A percentile compares a stretch with the other conserved stretches of the same genome.
Evolutionary conservation across 306 rosid species (phyloP).

Genomic region (Rosa rugosa): DNA sequence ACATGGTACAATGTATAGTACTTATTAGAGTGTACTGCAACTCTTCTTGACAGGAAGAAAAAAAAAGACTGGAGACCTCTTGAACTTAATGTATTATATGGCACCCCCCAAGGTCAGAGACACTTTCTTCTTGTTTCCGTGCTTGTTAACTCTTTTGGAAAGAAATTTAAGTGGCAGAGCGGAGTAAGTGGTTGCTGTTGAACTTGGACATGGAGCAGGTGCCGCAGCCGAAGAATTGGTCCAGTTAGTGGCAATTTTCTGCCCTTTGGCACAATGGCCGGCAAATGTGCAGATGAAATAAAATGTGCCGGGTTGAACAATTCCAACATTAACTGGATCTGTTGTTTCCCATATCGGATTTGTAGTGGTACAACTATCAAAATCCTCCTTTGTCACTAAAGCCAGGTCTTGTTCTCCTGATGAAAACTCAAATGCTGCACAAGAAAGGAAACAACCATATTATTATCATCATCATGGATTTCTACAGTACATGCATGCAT

Average conservation of each 20-base stretch:
- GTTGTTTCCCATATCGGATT: not conserved
- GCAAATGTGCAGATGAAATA: constrained; percentile 41
- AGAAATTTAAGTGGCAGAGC: not conserved
- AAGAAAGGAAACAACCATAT: not conserved
- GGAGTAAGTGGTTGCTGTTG: not conserved
- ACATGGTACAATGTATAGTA: not conserved
- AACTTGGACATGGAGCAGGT: constrained; percentile 17
- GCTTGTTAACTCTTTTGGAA: not conserved
- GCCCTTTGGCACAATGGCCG: constrained; percentile 44
- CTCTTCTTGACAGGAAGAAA: not conserved
- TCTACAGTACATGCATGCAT: not conserved
- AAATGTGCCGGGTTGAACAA: constrained; percentile 13
- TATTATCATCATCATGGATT: not conserved
- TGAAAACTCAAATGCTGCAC: constrained; percentile 26
- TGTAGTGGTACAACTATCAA: not conserved
- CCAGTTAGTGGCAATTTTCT: constrained; percentile 41
- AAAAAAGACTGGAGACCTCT: not conserved
- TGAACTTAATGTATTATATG: not conserved
- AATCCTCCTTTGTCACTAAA: constrained; percentile 2
- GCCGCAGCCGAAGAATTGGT: constrained; percentile 14
- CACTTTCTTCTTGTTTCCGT: not conserved
- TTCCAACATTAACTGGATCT: constrained; percentile 26
- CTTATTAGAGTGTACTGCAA: not conserved
- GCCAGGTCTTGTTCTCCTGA: constrained; percentile 3
- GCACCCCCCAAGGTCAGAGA: not conserved